These are phyloP conservation scores for Linnemannia hyalina DNA, from an alignment of 192 early-diverging fungal species.

Conservation along the genomic window DNA sequence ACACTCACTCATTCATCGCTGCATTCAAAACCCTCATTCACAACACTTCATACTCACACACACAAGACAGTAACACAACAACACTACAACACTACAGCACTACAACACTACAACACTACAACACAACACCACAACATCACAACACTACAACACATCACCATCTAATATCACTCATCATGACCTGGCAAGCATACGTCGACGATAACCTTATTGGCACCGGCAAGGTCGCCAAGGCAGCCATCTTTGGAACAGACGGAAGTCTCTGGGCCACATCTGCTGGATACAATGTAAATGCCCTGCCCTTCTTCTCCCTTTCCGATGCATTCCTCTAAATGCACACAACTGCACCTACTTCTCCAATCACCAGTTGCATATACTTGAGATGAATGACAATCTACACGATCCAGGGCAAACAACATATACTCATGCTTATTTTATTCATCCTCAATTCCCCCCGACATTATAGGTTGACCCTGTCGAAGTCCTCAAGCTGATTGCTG, in stretches of 20 bases:
- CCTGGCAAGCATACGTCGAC: conserved; percentile 87
- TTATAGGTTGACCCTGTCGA: conserved; percentile 68
- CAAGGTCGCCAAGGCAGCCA: conserved; percentile 80
- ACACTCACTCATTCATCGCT: background rate
- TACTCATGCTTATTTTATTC: background rate
- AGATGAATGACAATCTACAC: conserved; percentile 16
- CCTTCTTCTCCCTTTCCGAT: background rate
- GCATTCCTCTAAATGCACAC: too few relatives aligned
- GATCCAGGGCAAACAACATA: background rate
- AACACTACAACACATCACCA: background rate
- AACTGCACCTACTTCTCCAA: background rate
- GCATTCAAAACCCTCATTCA: background rate
- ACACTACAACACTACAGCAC: background rate
- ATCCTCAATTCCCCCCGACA: background rate
- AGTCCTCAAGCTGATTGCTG: conserved; percentile 66
- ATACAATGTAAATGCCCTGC: conserved; percentile 72
- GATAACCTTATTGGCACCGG: conserved; percentile 81
- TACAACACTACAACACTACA: background rate
- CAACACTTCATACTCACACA: background rate
- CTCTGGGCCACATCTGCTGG: conserved; percentile 84
- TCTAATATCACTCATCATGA: conserved; percentile 60
- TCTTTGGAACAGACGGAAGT: conserved; percentile 84
- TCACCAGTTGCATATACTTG: background rate
- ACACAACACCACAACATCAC: background rate
- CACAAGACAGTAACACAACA: too few relatives aligned